These are phyloP conservation scores for Dothidotthia symphoricarpi DNA, from an alignment of 2,329 filamentous ascomycete genomes.

Conservation along the genomic window DNA sequence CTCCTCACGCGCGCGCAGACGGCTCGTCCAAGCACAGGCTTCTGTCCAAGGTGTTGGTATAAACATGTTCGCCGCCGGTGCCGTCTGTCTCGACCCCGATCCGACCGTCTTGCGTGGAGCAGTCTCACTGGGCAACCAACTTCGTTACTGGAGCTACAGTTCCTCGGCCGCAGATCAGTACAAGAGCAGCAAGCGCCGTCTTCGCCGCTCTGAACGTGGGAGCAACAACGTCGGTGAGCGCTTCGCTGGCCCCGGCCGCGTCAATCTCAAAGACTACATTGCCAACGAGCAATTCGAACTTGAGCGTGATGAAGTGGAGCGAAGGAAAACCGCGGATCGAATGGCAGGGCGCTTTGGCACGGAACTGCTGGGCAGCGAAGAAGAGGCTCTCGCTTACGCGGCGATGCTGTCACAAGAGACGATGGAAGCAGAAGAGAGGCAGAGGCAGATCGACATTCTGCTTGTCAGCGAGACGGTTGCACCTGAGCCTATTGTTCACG, in stretches of 20 bases:
- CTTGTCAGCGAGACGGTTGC: conserved; percentile 42
- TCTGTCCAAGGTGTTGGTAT: conserved; percentile 66
- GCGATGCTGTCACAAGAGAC: conserved; percentile 62
- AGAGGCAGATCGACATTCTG: conserved; percentile 43
- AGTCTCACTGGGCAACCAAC: conserved; percentile 78
- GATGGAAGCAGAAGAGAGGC: conserved; percentile 49
- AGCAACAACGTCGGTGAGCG: conserved; percentile 60
- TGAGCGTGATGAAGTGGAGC: conserved; percentile 66
- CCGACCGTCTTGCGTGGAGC: conserved; percentile 81
- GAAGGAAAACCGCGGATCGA: conserved; percentile 65
- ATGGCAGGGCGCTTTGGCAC: conserved; percentile 81
- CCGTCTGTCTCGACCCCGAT: conserved; percentile 84
- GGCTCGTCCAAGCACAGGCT: conserved; percentile 65
- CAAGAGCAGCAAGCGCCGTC: conserved; percentile 73
- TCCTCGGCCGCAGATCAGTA: conserved; percentile 72
- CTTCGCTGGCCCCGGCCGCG: conserved; percentile 62
- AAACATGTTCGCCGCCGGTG: conserved; percentile 77
- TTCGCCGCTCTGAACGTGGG: conserved; percentile 66
- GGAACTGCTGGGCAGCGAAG: conserved; percentile 64
- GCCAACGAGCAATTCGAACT: conserved; percentile 81
- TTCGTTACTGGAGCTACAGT: conserved; percentile 93
- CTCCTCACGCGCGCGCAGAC: conserved; percentile 76
- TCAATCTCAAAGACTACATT: conserved; percentile 76
- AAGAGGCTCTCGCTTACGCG: conserved; percentile 63
- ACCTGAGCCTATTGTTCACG: conserved; percentile 31